Conservation (phyloP, 2,329 filamentous ascomycete species). For the Xylaria arbuscula region DNA sequence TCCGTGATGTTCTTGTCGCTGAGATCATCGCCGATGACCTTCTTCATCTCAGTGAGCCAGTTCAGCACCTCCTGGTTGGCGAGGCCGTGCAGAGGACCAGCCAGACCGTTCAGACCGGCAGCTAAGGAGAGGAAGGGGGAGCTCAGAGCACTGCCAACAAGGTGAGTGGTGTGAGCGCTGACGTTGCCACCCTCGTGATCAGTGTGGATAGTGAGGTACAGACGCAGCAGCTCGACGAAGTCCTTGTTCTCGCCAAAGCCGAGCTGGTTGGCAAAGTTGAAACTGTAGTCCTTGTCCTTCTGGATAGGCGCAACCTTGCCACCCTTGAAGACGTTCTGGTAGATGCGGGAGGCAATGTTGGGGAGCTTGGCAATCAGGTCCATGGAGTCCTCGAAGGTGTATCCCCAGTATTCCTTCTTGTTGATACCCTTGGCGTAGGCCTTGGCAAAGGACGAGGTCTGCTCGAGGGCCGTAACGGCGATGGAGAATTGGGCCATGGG, state of each 20-base stretch:
- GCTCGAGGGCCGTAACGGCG: slow-evolving; percentile 97
- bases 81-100: slow-evolving; percentile 97
- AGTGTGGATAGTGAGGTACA: slow-evolving; percentile 99
- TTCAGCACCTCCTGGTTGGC: slow-evolving; percentile 99
- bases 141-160: slow-evolving; percentile 95
- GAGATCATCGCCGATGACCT: slow-evolving; percentile 89
- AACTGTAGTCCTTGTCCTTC: slow-evolving; percentile 99
- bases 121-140: slow-evolving; percentile 97
- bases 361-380: slow-evolving; percentile 99
- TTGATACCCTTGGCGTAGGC: slow-evolving; percentile 98
- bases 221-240: slow-evolving; percentile 97
- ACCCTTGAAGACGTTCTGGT: slow-evolving; percentile 99
- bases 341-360: slow-evolving; percentile 97
- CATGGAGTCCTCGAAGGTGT: slow-evolving; percentile 99
- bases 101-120: slow-evolving; percentile 97
- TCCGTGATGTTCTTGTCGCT: slow-evolving; percentile 97
- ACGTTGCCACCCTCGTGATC: slow-evolving; percentile 99
- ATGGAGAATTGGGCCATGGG: slow-evolving; percentile 99
- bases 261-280: slow-evolving; percentile 99
- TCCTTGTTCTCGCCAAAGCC: slow-evolving; percentile 94
- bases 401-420: slow-evolving; percentile 99
- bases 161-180: slow-evolving; percentile 96
- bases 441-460: slow-evolving; percentile 97
- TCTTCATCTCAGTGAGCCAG: slow-evolving; percentile 99
- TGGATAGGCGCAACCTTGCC: slow-evolving; percentile 96